phyloP scores from a whole-genome alignment of 768 basidiomycete genomes.

The Collybia mongolica region DNA sequence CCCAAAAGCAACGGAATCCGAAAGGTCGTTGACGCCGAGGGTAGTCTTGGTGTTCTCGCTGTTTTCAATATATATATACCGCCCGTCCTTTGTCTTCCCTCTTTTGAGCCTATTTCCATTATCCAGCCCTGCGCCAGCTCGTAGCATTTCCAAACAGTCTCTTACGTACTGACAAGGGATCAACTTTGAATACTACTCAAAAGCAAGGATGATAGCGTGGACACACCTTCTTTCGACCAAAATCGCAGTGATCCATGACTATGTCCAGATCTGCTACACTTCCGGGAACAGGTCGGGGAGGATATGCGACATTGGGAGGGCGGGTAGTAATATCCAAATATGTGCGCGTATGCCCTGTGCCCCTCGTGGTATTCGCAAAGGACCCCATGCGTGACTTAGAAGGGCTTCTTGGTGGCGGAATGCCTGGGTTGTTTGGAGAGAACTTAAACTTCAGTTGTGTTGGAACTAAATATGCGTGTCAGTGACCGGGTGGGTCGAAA shows the following conservation, averaged over 20 bases:
- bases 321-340: conserved; percentile 72
- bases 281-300: conserved; percentile 83
- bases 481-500: not conserved
- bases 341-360: conserved; percentile 73
- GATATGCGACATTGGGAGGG: conserved; percentile 70
- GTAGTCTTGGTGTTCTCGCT: conserved; percentile 26
- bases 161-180: conserved; percentile 77
- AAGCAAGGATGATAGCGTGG: not conserved
- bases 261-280: conserved; percentile 87
- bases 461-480: conserved; percentile 51
- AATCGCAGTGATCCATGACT: conserved; percentile 93
- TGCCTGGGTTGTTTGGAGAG: conserved; percentile 67
- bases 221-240: conserved; percentile 70
- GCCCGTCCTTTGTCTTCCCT: conserved; percentile 79
- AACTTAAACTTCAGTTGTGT: conserved; percentile 58
- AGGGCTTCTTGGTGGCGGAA: conserved; percentile 54
- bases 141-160: conserved; percentile 92
- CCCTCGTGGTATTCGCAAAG: conserved; percentile 46
- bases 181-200: conserved; percentile 7
- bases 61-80: conserved; percentile 82
- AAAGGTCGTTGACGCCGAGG: not conserved
- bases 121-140: conserved; percentile 89
- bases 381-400: conserved; percentile 49
- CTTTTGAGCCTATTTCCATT: conserved; percentile 73
- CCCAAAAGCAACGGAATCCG: conserved; percentile 2